These are phyloP conservation scores for Didymella exigua DNA, from an alignment of 2,329 filamentous ascomycete genomes.

Conservation along the genomic window DNA sequence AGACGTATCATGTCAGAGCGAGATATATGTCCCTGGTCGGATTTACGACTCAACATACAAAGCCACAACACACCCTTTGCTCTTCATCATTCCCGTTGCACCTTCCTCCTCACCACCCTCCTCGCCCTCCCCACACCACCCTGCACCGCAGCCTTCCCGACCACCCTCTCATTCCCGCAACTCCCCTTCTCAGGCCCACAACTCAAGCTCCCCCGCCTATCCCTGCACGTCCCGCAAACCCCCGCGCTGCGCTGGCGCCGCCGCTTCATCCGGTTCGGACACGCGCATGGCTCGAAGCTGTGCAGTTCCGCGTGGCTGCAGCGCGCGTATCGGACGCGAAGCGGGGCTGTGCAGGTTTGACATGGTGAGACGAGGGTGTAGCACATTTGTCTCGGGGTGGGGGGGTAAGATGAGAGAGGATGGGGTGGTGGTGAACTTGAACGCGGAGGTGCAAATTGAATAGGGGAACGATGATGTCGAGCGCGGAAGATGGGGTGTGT, in stretches of 20 bases:
- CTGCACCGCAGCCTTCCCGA: too few species aligned
- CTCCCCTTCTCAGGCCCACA: background rate
- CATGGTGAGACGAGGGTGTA: constrained; percentile 33
- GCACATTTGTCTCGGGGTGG: constrained; percentile 25
- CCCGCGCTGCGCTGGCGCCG: background rate
- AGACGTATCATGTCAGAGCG: too few species aligned
- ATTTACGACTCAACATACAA: background rate
- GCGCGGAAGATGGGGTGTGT: too few species aligned
- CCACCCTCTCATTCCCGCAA: too few species aligned
- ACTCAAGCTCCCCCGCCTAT: constrained; percentile 27
- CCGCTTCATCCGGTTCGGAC: constrained; percentile 36
- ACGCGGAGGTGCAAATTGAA: too few species aligned
- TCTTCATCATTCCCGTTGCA: too few species aligned
- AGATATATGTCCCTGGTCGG: background rate
- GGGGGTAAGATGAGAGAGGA: background rate
- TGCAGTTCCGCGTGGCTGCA: constrained; percentile 32
- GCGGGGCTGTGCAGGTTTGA: constrained; percentile 20
- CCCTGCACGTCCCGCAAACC: constrained; percentile 20
- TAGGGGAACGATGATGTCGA: too few species aligned
- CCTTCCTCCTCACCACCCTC: too few species aligned
- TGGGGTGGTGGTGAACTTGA: too few species aligned
- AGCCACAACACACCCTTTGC: background rate
- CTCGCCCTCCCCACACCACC: too few species aligned
- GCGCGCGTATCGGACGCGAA: constrained; percentile 23
- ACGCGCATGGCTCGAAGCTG: constrained; percentile 22